Conservation (phyloP, 2,329 filamentous ascomycete species). For the Chaetomiaceae sp. region DNA sequence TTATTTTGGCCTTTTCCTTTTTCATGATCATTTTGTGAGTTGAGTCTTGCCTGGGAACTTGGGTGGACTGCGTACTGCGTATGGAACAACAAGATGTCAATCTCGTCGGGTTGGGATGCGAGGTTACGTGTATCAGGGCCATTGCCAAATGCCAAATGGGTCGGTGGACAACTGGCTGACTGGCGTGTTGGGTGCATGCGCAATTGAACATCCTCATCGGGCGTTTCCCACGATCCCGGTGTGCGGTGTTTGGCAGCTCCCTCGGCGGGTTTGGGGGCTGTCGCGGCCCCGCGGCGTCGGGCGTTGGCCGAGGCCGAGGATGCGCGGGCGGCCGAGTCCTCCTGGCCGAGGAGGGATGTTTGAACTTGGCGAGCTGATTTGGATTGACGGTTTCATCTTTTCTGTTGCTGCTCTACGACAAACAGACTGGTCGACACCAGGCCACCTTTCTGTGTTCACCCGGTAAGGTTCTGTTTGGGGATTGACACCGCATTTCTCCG, state of each 20-base stretch:
- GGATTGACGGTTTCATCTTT: conserved; percentile 9
- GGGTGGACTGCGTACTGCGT: neutral
- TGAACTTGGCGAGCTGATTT: neutral
- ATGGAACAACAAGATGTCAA: neutral
- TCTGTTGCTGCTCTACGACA: neutral
- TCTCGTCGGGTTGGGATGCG: conserved; percentile 6
- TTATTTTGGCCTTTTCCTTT: neutral
- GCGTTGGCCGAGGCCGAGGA: conserved; percentile 7
- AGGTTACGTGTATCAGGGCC: conserved; percentile 8
- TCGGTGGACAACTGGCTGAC: neutral
- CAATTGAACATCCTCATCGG: conserved; percentile 14
- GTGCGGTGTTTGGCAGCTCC: neutral
- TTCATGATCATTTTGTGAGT: too few species aligned
- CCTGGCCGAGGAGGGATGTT: neutral
- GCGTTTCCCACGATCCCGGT: conserved; percentile 4
- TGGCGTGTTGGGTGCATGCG: neutral
- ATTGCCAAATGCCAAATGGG: neutral
- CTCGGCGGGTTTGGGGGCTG: neutral
- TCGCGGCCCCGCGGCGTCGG: conserved; percentile 9
- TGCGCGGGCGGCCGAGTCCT: neutral
- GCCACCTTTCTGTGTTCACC: neutral
- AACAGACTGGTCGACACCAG: neutral
- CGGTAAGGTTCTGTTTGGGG: neutral
- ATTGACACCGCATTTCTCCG: neutral
- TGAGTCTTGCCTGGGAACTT: neutral